A percentile compares a stretch with the other conserved stretches of the same genome.
phyloP scores from a whole-genome alignment of 2,329 filamentous ascomycete species.

The Cladosporium sp. region DNA sequence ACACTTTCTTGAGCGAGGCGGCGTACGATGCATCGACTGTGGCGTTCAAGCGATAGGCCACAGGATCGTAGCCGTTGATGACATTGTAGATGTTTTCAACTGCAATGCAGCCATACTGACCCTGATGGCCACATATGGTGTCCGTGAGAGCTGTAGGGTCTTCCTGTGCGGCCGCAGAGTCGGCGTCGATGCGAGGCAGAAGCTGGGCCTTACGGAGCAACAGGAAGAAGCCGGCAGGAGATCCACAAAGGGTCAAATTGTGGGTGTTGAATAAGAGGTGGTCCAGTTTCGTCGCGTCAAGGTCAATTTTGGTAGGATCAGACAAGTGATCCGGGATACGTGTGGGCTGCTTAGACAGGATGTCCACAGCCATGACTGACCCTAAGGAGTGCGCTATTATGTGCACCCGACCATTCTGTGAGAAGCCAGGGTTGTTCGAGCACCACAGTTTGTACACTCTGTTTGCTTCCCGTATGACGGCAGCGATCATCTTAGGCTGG shows the following conservation, averaged over 20 bases:
- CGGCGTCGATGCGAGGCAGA: slow-evolving; percentile 68
- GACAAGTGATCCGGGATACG: slow-evolving; percentile 47
- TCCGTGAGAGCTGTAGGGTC: slow-evolving; percentile 48
- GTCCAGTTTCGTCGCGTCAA: slow-evolving; percentile 32
- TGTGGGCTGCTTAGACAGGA: slow-evolving; percentile 85
- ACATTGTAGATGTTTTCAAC: slow-evolving; percentile 98
- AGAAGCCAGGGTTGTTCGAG: slow-evolving; percentile 82
- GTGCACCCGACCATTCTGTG: slow-evolving; percentile 75
- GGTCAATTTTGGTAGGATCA: slow-evolving; percentile 27
- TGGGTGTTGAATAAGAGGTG: slow-evolving; percentile 87
- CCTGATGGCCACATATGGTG: slow-evolving; percentile 70
- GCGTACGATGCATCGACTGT: slow-evolving; percentile 81
- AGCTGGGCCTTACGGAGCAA: slow-evolving; percentile 72
- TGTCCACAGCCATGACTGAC: slow-evolving; percentile 89
- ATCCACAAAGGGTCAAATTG: slow-evolving; percentile 84
- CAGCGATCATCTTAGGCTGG: slow-evolving; percentile 89
- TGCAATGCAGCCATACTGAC: slow-evolving; percentile 82
- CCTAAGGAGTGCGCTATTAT: slow-evolving; percentile 90
- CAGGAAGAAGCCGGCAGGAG: slow-evolving; percentile 88
- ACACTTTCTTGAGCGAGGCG: slow-evolving; percentile 68
- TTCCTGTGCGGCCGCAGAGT: slow-evolving; percentile 69
- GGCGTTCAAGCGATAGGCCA: slow-evolving; percentile 88
- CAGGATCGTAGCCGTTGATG: slow-evolving; percentile 71
- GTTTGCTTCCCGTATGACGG: slow-evolving; percentile 86
- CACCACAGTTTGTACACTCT: slow-evolving; percentile 96